Evolutionary conservation across 371 early-diverging fungal species (phyloP).

Genomic region (Mortierella sp.): DNA sequence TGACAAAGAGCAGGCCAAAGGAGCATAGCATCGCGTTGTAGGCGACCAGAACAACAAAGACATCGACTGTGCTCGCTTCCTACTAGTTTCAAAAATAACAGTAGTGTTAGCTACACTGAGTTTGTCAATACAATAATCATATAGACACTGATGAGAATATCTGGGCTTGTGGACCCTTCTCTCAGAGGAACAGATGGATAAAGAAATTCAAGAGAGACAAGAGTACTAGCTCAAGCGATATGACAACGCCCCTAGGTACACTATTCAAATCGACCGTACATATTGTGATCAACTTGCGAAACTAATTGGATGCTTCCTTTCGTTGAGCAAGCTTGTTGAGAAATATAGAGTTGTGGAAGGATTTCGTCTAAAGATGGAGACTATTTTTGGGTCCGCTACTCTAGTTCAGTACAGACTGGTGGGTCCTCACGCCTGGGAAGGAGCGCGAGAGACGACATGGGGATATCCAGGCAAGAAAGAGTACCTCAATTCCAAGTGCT

Average conservation of each 20-base stretch:
- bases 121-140: no score
- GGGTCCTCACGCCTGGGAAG: constrained; percentile 58
- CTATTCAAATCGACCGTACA: no score
- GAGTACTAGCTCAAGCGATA: no score
- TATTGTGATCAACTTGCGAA: no score
- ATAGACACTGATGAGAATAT: no score
- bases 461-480: constrained; percentile 21
- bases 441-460: constrained; percentile 38
- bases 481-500: not conserved
- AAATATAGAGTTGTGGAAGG: constrained; percentile 31
- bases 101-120: no score
- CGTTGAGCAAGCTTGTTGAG: constrained; percentile 37
- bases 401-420: constrained; percentile 58
- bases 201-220: no score
- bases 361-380: constrained; percentile 34
- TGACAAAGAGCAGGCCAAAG: constrained; percentile 83
- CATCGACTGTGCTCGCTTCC: constrained; percentile 83
- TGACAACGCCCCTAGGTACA: no score
- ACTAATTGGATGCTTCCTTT: constrained; percentile 57
- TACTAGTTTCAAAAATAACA: no score
- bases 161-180: no score
- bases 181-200: no score
- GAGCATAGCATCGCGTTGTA: constrained; percentile 90
- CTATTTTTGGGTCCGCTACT: constrained; percentile 59
- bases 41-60: constrained; percentile 83